Base-by-base conservation (phyloP, 2,329 filamentous ascomycete species). In the Fusarium odoratissimum region DNA sequence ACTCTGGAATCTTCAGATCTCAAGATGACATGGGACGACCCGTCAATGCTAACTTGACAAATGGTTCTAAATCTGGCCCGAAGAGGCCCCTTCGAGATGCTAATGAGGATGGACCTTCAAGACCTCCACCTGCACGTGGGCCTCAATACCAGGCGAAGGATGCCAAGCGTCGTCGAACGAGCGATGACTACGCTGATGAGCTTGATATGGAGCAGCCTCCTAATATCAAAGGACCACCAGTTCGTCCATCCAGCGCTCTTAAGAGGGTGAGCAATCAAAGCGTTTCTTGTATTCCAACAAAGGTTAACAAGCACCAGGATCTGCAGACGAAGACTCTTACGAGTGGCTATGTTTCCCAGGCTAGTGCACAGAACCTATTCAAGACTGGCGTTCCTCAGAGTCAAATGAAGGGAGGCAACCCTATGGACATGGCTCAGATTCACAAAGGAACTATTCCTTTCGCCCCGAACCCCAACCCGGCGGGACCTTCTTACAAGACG, bases 371-470 rank as follows among this genome's bases (percentile, higher is more conserved):
- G 78, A 85, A 89, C 75, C 82, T 93, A 63, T 92, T 91, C 85
- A 93, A 92, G 82, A 84, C 88, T 12, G 90, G 89, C 1, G 87
- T 92, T 55, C 91, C 89, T 25, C 92, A 94, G 76, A 86, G 88
- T 72, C 89, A 92, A 41, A 82, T 84, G 57, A 91, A 92, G 80
- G 83, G 88, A 6, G 87, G 85, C 2, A 91, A 95, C 76, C 92
- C 93, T 4, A 85, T 95, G 78, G 94, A 96, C 75, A 95, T 95
- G 90, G 90, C 92, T n/a, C 93, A 95, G 79, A 91, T 95, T 67
- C 93, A 94, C 12, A 97, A 93, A 82, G 93, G 91, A n/a, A 91
- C 92, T 33, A 98, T 98, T 75, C 93, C 94, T 5, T 98, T 98
- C 79, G 94, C 94, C 11, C 89, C 95, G 25, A 90, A 90, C 67